Conservation (phyloP, 306 rosid genomes). For the Rosa chinensis region DNA sequence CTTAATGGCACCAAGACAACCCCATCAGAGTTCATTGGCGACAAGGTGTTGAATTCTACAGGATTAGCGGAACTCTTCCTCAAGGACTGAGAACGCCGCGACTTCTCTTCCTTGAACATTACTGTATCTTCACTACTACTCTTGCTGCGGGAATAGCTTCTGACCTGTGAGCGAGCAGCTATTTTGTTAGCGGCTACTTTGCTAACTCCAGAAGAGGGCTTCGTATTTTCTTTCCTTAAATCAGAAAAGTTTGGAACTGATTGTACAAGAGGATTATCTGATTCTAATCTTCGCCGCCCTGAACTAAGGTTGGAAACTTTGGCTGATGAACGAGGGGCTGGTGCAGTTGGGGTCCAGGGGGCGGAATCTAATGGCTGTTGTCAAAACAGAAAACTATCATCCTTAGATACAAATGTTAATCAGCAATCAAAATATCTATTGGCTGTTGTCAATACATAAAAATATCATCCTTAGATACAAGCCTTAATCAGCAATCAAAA, state of each 20-base stretch:
- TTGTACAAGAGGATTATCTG: conserved; percentile 74
- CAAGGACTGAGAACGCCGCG: conserved; percentile 52
- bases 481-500: conserved; percentile 24
- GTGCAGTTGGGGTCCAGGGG: conserved; percentile 49
- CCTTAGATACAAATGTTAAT: conserved; percentile 26
- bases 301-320: conserved; percentile 50
- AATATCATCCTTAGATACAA: conserved; percentile 23
- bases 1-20: conserved; percentile 65
- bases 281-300: conserved; percentile 66
- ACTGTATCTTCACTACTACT: conserved; percentile 59
- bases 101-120: conserved; percentile 72
- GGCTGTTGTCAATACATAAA: conserved; percentile 52
- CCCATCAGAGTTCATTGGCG: conserved; percentile 59
- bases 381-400: conserved; percentile 28
- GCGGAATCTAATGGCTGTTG: conserved; percentile 75
- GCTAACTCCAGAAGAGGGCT: conserved; percentile 69
- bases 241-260: conserved; percentile 97
- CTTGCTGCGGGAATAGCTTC: conserved; percentile 65
- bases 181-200: conserved; percentile 68
- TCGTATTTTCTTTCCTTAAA: conserved; percentile 93
- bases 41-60: conserved; percentile 54
- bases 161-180: conserved; percentile 57
- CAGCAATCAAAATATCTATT: conserved; percentile 35
- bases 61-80: conserved; percentile 67
- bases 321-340: conserved; percentile 53